Percentiles rank a stretch among this genome's conserved stretches.
Evolutionary conservation across 768 basidiomycete species (phyloP).

Genomic region (Mycena alexandri): DNA sequence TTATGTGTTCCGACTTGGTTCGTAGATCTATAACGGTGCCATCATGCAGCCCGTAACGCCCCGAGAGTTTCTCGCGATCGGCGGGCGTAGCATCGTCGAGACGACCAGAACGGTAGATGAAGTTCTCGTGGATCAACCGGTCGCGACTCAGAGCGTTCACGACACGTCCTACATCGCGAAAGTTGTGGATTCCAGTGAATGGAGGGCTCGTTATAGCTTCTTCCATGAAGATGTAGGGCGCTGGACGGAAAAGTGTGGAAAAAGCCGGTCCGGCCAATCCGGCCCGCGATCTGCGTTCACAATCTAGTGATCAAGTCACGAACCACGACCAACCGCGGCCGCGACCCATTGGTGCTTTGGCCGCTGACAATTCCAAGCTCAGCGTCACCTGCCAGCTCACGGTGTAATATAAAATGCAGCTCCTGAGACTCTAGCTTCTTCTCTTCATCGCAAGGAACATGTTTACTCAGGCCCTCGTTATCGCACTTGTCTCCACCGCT

Average conservation of each 20-base stretch:
- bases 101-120: conserved; percentile 37
- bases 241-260: too few species aligned
- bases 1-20: conserved; percentile 39
- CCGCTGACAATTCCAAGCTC: too few species aligned
- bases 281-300: too few species aligned
- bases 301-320: too few species aligned
- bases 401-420: too few species aligned
- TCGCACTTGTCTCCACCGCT: conserved; percentile 7
- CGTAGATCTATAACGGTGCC: conserved; percentile 38
- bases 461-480: conserved; percentile 6
- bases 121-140: conserved; percentile 24
- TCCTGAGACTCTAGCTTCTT: too few species aligned
- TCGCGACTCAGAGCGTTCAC: conserved; percentile 17
- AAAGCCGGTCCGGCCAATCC: too few species aligned
- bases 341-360: too few species aligned
- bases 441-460: neutral
- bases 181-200: conserved; percentile 36
- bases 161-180: conserved; percentile 33
- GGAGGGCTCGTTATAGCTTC: conserved; percentile 20
- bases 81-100: conserved; percentile 33
- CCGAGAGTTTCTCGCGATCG: conserved; percentile 32
- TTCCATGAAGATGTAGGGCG: neutral
- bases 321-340: too few species aligned
- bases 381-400: too few species aligned
- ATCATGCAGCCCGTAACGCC: conserved; percentile 26